Evolutionary conservation across 768 basidiomycete species (phyloP), one percentile per base, ranked within the genome.

Genomic region (Russula vinacea): DNA sequence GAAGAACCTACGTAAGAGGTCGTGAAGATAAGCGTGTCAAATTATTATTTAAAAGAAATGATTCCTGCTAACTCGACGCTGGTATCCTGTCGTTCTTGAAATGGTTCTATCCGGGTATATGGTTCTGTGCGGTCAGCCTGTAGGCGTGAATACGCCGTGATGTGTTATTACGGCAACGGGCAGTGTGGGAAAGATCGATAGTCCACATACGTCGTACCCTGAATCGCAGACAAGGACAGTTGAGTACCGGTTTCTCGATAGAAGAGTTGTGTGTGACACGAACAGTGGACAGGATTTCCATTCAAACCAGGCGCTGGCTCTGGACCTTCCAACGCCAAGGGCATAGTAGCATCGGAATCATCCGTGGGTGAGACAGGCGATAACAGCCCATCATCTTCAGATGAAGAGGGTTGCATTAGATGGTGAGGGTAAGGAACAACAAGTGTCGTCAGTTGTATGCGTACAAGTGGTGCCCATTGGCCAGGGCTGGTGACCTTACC

Each of bases 71-170:
- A 91, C 90, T 92, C 92, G 66, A 93, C 81, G 67, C 84, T 89
- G 26, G 91, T 90, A 72, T 93, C 91, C 72, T 85, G 81, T 70
- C 80, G 84, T 77, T 92, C 89, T 73, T 92, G 90, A 73, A 93
- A 93, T 32, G 91, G 91, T 52, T 80, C 79, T 69, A 91, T 93
- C 62, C 86, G 83, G 22, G 91, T 93, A 72, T 93, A 93, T 11
- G 91, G 70, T 73, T 93, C 91, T 53, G 87, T 86, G 68, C 90
- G 85, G 76, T 93, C 84, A 62, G 92, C 92, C 90, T 93, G 66
- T 17, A 26, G 42, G 62, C 19, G 52, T 29, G 47, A 51, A 59
- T 56, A 62, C 59, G 64, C 52, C 56, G 63, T 37, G 52, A 42
- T 56, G 40, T 60, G 54, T 66, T 59, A 56, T 56, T 57, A 51